These are phyloP conservation scores for Pichia sp. DNA, from an alignment of 1,139 yeast genomes.

Conservation along the genomic window DNA sequence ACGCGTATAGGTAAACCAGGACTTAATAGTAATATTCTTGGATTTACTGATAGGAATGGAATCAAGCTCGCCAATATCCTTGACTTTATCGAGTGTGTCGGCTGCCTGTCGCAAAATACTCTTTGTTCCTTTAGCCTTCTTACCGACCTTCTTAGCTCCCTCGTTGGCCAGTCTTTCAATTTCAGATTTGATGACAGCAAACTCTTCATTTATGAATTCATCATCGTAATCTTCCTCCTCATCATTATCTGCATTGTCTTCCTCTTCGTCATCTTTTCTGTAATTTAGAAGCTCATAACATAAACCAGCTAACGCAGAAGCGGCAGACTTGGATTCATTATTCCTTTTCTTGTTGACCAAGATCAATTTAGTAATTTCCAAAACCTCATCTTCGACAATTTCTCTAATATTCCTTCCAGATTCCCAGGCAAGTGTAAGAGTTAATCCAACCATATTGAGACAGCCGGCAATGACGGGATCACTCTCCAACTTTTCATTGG, in stretches of 20 bases:
- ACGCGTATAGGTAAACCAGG: conserved; percentile 61
- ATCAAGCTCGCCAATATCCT: conserved; percentile 23
- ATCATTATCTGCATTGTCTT: conserved; percentile 3
- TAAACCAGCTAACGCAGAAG: conserved; percentile 56
- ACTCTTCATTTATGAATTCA: conserved; percentile 20
- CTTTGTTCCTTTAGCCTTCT: conserved; percentile 56
- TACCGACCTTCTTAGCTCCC: conserved; percentile 50
- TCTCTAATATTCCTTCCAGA: conserved; percentile 25
- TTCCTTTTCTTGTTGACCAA: conserved; percentile 3
- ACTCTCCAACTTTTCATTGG: conserved; percentile 2
- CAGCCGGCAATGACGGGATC: conserved; percentile 35
- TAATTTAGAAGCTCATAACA: conserved; percentile 48
- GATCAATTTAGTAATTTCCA: conserved; percentile 5
- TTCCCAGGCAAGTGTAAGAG: conserved; percentile 37
- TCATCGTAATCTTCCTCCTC: conserved; percentile 20
- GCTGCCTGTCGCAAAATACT: conserved; percentile 59
- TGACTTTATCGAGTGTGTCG: conserved; percentile 35
- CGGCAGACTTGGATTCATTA: conserved; percentile 29
- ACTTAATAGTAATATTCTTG: conserved; percentile 50
- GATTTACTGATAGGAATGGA: conserved; percentile 38
- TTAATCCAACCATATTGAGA: conserved; percentile 41
- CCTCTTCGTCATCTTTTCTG: conserved; percentile 25
- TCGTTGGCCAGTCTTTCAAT: conserved; percentile 43
- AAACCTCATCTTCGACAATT: conserved; percentile 30
- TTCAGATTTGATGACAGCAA: conserved; percentile 35